phyloP scores from a whole-genome alignment of 2,329 filamentous ascomycete genomes.

The Sclerotinia spermophila region DNA sequence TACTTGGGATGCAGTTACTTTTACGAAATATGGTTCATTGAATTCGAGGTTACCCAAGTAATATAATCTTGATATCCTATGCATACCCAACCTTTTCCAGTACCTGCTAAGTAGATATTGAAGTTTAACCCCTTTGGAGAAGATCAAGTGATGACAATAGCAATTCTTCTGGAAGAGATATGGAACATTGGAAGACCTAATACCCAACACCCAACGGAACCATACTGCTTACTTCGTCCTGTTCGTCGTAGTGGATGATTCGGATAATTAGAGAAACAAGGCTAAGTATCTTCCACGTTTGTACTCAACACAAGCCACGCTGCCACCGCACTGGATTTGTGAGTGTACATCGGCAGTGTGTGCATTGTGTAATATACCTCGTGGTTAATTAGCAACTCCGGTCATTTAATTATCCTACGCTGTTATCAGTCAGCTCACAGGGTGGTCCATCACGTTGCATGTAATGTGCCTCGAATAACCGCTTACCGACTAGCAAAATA shows the following conservation, averaged over 20 bases:
- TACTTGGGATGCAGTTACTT: background rate
- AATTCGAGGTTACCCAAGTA: background rate
- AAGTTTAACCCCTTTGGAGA: background rate
- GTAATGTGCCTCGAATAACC: conserved; percentile 16
- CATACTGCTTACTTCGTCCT: background rate
- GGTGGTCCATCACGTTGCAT: background rate
- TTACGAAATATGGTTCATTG: background rate
- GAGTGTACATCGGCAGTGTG: too few species aligned
- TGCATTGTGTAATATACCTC: background rate
- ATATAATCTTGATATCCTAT: background rate
- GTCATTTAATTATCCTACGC: background rate
- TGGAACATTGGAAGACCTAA: background rate
- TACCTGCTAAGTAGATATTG: background rate
- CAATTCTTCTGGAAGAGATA: conserved; percentile 3
- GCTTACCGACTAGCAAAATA: background rate
- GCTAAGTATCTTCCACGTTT: background rate
- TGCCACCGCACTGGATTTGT: background rate
- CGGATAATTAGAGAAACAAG: background rate
- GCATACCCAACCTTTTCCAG: background rate
- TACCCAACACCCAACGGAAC: background rate
- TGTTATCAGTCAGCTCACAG: background rate
- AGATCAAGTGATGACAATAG: background rate
- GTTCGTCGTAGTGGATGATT: background rate
- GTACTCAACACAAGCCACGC: background rate
- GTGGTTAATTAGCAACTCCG: too few species aligned